These are phyloP conservation scores for Penicillium sp. DNA, from an alignment of 2,329 filamentous ascomycete species.

Conservation along the genomic window DNA sequence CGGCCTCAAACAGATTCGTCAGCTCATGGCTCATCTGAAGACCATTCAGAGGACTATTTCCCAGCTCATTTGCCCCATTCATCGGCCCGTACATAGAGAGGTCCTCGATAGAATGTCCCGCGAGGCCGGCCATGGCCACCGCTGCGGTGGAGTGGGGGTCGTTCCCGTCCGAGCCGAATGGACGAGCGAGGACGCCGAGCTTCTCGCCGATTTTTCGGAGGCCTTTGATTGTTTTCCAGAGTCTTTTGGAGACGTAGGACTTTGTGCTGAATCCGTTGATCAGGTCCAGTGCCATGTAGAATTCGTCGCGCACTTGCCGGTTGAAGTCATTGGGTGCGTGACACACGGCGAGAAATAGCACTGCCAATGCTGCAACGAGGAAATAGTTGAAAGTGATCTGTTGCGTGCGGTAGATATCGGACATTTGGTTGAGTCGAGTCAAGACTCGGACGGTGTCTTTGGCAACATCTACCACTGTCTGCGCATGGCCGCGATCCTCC, in stretches of 20 bases:
- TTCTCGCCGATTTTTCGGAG: constrained; percentile 66
- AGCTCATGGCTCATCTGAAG: constrained; percentile 64
- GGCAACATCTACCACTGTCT: constrained; percentile 66
- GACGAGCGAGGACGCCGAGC: constrained; percentile 55
- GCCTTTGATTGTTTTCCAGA: constrained; percentile 66
- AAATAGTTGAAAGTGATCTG: constrained; percentile 70
- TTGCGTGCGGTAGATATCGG: constrained; percentile 64
- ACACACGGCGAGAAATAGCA: constrained; percentile 65
- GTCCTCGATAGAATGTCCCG: constrained; percentile 63
- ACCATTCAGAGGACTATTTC: constrained; percentile 59
- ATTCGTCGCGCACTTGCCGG: constrained; percentile 63
- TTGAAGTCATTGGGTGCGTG: constrained; percentile 65
- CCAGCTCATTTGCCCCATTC: constrained; percentile 44
- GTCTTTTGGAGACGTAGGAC: constrained; percentile 61
- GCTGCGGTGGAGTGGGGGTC: constrained; percentile 65
- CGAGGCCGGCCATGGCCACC: constrained; percentile 66
- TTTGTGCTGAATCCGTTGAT: constrained; percentile 64
- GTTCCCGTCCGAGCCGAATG: constrained; percentile 43
- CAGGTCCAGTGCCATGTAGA: constrained; percentile 67
- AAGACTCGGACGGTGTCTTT: constrained; percentile 66
- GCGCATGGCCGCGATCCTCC: constrained; percentile 71
- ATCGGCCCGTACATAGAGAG: constrained; percentile 52
- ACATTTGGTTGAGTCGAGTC: constrained; percentile 62
- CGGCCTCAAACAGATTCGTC: constrained; percentile 65
- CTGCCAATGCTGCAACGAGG: constrained; percentile 64